Evolutionary conservation across 176 grass and related monocot genomes (phyloP), one percentile per base, ranked within the genome.

Genomic region (Thinopyrum elongatum): DNA sequence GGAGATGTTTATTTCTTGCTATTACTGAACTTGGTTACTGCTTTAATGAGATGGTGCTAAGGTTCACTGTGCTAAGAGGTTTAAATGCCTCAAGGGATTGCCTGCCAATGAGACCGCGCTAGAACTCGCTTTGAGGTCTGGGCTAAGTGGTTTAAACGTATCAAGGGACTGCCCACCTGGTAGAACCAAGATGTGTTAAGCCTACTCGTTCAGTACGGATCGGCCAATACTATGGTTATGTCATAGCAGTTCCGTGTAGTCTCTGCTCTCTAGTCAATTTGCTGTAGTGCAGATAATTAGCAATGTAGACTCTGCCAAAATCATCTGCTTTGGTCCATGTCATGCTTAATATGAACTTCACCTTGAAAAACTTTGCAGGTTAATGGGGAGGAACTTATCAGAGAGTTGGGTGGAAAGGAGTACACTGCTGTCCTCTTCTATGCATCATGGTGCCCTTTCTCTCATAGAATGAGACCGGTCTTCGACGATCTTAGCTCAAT

Each of bases 391-490:
- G 69, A 87, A 42, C 85, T 94, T 64, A 67, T 85, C 28, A 79
- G 30, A 82, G 80, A 81, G 8, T 81, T 94, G 74, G 77, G 26
- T 36, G 21, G 49, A 33, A 44, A 80, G 34, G 80, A 75, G 53
- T 90, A 80, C 79, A 90, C 59, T 61, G 85, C 87, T 38, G 53
- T 98, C 51, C 91, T 98, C 74, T 93, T 98, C 77, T 92, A 92
- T 49, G 93, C 93, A 63, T 90, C 91, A n/a, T 98, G 93, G 95
- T 98, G 95, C 61, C 93, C 93, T 33, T 94, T 95, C 80, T 98
- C 95, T 2, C 79, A 89, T 76, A 85, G 49, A 72, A 81, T 75
- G 77, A 92, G 80, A 71, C 86, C 85, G 2, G 1, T 86, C 57
- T 98, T 98, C 51, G 81, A 95, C 85, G 89, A 92, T 80, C 93